Conservation (phyloP, 768 basidiomycete genomes). For the Boletellus ananas region DNA sequence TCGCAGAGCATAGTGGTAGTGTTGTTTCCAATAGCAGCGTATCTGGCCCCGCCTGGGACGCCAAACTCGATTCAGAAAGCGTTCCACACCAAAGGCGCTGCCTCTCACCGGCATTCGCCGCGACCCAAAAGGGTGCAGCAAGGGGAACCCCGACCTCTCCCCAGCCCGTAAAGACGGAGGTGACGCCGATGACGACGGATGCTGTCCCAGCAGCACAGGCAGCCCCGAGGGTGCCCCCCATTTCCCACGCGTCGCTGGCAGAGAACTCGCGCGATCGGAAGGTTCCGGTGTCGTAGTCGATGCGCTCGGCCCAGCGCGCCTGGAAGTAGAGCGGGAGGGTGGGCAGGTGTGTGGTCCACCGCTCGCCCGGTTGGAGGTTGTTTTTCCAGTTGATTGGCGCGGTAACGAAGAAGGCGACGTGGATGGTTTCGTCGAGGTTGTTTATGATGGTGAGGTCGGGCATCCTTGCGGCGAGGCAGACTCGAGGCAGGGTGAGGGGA, state of each 20-base stretch:
- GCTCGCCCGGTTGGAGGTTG: slow-evolving; percentile 13
- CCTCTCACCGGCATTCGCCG: slow-evolving; percentile 10
- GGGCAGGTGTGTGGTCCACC: slow-evolving; percentile 13
- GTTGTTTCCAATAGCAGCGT: slow-evolving; percentile 3
- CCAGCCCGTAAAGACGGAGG: slow-evolving; percentile 4
- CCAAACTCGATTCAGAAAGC: background rate
- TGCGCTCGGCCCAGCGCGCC: slow-evolving; percentile 11
- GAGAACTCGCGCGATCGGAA: slow-evolving; percentile 12
- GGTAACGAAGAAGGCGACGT: slow-evolving; percentile 18
- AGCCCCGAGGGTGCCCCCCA: slow-evolving; percentile 11
- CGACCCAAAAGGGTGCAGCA: slow-evolving; percentile 9
- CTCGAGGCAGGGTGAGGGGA: no score
- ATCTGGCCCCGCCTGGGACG: slow-evolving; percentile 6
- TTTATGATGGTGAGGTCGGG: slow-evolving; percentile 20
- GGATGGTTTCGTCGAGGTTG: slow-evolving; percentile 16
- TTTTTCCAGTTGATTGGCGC: slow-evolving; percentile 16
- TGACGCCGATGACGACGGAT: slow-evolving; percentile 12
- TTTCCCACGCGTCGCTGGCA: slow-evolving; percentile 17
- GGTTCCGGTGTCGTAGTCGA: slow-evolving; percentile 8
- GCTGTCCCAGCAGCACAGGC: slow-evolving; percentile 20
- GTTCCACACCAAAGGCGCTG: no score
- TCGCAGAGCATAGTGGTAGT: slow-evolving; percentile 9
- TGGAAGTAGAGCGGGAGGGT: slow-evolving; percentile 13
- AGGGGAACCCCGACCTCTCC: background rate
- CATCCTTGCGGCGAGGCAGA: slow-evolving; percentile 1